phyloP scores from a whole-genome alignment of 2,329 filamentous ascomycete genomes.

The Cladosporium sp. region DNA sequence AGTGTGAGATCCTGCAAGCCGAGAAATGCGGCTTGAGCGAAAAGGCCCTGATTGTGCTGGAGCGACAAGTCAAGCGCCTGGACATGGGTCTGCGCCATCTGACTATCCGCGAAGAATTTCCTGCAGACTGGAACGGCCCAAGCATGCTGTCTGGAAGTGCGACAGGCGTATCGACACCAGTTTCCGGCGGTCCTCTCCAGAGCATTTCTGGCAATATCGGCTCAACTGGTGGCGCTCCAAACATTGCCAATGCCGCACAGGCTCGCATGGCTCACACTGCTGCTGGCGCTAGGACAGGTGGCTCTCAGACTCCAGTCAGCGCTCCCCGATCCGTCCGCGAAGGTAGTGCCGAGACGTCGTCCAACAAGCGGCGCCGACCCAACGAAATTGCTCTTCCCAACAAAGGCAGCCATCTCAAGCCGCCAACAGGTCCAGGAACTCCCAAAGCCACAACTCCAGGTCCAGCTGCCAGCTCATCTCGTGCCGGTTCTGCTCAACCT shows the following conservation, averaged over 20 bases:
- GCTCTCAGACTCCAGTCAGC: conserved; percentile 29
- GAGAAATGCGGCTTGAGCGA: conserved; percentile 73
- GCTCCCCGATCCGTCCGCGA: conserved; percentile 35
- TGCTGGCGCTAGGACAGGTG: conserved; percentile 27
- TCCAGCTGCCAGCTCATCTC: conserved; percentile 45
- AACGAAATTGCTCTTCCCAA: conserved; percentile 56
- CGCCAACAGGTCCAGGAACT: conserved; percentile 64
- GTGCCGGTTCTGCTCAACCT: conserved; percentile 63
- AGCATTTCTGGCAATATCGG: conserved; percentile 58
- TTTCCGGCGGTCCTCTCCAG: conserved; percentile 54
- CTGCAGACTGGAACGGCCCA: conserved; percentile 60
- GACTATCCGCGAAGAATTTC: conserved; percentile 60
- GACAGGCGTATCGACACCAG: conserved; percentile 34
- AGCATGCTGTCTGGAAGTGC: conserved; percentile 55
- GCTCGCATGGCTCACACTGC: conserved; percentile 44
- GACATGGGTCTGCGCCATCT: conserved; percentile 64
- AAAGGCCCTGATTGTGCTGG: conserved; percentile 64
- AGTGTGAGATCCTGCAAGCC: conserved; percentile 69
- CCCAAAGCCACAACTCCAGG: conserved; percentile 60
- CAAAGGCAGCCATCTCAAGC: conserved; percentile 59
- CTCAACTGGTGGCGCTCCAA: conserved; percentile 49
- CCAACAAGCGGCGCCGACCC: conserved; percentile 60
- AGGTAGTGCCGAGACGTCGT: conserved; percentile 45
- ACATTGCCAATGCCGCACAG: conserved; percentile 55
- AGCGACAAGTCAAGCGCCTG: conserved; percentile 64